phyloP scores from a whole-genome alignment of 1,284 basidiomycete species.

The Papiliotrema flavescens region DNA sequence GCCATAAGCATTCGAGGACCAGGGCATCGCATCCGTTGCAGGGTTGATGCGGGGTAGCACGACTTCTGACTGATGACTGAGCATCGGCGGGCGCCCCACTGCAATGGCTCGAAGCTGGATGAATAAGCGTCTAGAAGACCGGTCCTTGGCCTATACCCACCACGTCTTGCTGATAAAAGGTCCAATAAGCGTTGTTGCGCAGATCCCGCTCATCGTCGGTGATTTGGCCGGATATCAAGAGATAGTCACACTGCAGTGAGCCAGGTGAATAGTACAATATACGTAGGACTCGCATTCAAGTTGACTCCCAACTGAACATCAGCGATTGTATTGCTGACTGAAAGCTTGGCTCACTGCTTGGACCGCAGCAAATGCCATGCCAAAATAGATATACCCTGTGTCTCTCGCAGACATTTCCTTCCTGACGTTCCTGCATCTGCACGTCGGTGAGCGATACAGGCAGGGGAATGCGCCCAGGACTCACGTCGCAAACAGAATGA shows the following conservation, averaged over 20 bases:
- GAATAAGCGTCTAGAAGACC: not conserved
- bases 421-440: slow-evolving; percentile 5
- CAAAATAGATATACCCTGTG: slow-evolving; percentile 20
- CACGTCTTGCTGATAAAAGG: slow-evolving; percentile 16
- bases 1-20: slow-evolving; percentile 1
- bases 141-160: not conserved
- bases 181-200: slow-evolving; percentile 20
- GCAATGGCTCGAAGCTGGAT: slow-evolving; percentile 19
- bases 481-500: slow-evolving; percentile 16
- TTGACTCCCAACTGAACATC: slow-evolving; percentile 6
- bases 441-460: slow-evolving; percentile 5
- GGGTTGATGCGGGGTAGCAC: slow-evolving; percentile 12
- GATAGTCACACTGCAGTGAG: slow-evolving; percentile 8
- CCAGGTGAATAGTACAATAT: not conserved
- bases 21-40: slow-evolving; percentile 6
- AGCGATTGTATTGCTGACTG: not conserved
- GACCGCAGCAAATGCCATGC: slow-evolving; percentile 17
- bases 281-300: slow-evolving; percentile 13
- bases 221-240: slow-evolving; percentile 13
- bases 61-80: slow-evolving; percentile 2
- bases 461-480: not conserved
- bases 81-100: slow-evolving; percentile 19
- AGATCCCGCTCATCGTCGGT: slow-evolving; percentile 15
- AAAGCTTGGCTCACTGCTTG: slow-evolving; percentile 14
- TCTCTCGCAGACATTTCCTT: slow-evolving; percentile 8